phyloP scores from a whole-genome alignment of 2,329 filamentous ascomycete genomes.

The Leptographium flavum region DNA sequence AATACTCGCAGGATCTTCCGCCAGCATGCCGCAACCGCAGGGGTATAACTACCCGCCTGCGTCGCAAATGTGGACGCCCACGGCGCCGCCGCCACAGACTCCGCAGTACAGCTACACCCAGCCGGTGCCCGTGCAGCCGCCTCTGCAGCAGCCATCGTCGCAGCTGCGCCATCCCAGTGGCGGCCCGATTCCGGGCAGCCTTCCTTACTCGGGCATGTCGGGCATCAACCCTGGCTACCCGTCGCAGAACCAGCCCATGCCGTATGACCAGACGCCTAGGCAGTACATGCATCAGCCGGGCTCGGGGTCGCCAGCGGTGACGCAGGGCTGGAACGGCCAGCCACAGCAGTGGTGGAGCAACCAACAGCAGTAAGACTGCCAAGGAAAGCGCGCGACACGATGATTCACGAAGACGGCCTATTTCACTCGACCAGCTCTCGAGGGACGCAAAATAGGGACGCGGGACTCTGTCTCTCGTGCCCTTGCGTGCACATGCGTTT shows the following conservation, averaged over 20 bases:
- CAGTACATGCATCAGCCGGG: slow-evolving; percentile 54
- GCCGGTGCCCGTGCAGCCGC: slow-evolving; percentile 33
- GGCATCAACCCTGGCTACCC: slow-evolving; percentile 44
- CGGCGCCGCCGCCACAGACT: slow-evolving; percentile 50
- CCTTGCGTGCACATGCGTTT: not conserved
- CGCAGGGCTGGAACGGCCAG: slow-evolving; percentile 38
- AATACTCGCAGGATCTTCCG: slow-evolving; percentile 39
- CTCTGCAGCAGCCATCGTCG: slow-evolving; percentile 37
- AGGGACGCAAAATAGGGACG: not conserved
- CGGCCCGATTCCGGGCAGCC: slow-evolving; percentile 37
- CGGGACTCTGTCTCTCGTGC: not conserved
- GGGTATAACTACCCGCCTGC: slow-evolving; percentile 49
- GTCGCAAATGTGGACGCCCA: slow-evolving; percentile 52
- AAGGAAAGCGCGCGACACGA: not conserved
- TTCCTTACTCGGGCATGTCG: slow-evolving; percentile 51
- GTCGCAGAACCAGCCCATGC: slow-evolving; percentile 41
- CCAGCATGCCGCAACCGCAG: slow-evolving; percentile 36
- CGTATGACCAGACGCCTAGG: slow-evolving; percentile 47
- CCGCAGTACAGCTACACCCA: slow-evolving; percentile 42
- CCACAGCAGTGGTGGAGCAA: slow-evolving; percentile 47
- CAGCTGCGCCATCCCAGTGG: slow-evolving; percentile 44
- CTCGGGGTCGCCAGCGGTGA: slow-evolving; percentile 32
- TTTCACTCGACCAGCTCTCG: not conserved
- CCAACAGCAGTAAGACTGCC: slow-evolving; percentile 26
- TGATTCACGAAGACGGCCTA: slow-evolving; percentile 2